These are phyloP conservation scores for Umbelopsis sp. DNA, from an alignment of 192 early-diverging fungal genomes.

Conservation along the genomic window DNA sequence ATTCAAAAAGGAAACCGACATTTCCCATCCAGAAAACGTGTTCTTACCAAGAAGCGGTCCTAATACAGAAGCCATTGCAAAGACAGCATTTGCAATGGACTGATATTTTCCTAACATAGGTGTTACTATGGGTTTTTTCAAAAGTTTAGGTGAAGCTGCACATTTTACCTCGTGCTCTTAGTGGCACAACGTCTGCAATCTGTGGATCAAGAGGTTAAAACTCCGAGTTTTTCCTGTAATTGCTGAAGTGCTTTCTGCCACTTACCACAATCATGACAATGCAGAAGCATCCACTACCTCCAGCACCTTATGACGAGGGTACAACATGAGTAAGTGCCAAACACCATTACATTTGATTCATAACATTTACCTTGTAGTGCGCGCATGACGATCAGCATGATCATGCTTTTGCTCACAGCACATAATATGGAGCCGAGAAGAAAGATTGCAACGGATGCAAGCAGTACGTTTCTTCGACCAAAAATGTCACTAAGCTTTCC, in stretches of 20 bases:
- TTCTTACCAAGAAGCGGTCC: slow-evolving; percentile 80
- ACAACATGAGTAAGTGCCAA: neutral
- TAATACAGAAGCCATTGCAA: slow-evolving; percentile 76
- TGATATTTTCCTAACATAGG: slow-evolving; percentile 50
- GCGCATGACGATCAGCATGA: slow-evolving; percentile 18
- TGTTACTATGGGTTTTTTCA: neutral
- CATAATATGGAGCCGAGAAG: slow-evolving; percentile 78
- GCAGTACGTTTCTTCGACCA: slow-evolving; percentile 65
- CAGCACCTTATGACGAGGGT: slow-evolving; percentile 7
- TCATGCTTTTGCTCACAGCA: slow-evolving; percentile 66
- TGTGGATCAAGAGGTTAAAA: slow-evolving; percentile 62
- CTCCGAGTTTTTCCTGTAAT: slow-evolving; percentile 37
- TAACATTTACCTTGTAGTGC: neutral
- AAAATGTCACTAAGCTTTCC: slow-evolving; percentile 86
- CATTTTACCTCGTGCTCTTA: slow-evolving; percentile 72
- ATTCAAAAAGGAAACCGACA: too few species aligned
- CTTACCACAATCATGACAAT: slow-evolving; percentile 14
- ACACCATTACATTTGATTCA: neutral
- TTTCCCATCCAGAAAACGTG: too few species aligned
- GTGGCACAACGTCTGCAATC: slow-evolving; percentile 80
- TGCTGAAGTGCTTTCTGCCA: neutral
- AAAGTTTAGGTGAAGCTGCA: neutral
- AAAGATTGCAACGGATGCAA: slow-evolving; percentile 75
- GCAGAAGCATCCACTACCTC: slow-evolving; percentile 18
- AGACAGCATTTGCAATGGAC: slow-evolving; percentile 74